Evolutionary conservation across 108 stramenopile species (phyloP).

Genomic region (Fistulifera pelliculosa): DNA sequence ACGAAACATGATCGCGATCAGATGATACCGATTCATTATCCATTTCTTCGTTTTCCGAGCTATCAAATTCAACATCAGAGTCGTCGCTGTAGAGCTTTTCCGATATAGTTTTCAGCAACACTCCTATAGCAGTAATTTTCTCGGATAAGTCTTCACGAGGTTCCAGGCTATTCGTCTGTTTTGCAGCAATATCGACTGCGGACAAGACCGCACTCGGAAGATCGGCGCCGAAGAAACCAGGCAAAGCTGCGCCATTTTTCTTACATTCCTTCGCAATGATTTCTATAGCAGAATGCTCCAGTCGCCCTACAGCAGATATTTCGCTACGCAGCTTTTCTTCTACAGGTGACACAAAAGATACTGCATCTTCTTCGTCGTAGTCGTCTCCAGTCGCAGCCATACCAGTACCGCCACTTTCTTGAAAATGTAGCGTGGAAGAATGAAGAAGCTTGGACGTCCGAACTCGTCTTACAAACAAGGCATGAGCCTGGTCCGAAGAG

Average conservation of each 20-base stretch:
- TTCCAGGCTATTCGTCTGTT: constrained; percentile 9
- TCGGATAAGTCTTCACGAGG: constrained; percentile 10
- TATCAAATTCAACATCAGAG: too few species aligned
- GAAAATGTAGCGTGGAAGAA: too few species aligned
- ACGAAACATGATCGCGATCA: too few species aligned
- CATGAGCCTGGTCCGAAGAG: too few species aligned
- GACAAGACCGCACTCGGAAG: constrained; percentile 13
- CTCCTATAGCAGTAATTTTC: constrained; percentile 24
- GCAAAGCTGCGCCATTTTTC: constrained; percentile 17
- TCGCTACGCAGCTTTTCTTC: background rate
- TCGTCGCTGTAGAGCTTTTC: constrained; percentile 9
- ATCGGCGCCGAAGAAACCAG: constrained; percentile 21
- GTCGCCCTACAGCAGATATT: constrained; percentile 9
- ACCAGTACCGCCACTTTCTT: too few species aligned
- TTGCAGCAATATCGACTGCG: constrained; percentile 14
- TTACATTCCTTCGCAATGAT: constrained; percentile 26
- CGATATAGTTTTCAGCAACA: constrained; percentile 12
- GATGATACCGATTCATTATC: too few species aligned
- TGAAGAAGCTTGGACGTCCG: too few species aligned
- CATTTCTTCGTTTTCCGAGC: too few species aligned
- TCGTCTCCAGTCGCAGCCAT: too few species aligned
- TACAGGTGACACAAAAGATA: too few species aligned
- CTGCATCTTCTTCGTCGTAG: too few species aligned
- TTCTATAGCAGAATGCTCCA: constrained; percentile 27
- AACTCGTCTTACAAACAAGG: too few species aligned